phyloP scores from a whole-genome alignment of 2,329 filamentous ascomycete genomes.

The Pyricularia sp. region DNA sequence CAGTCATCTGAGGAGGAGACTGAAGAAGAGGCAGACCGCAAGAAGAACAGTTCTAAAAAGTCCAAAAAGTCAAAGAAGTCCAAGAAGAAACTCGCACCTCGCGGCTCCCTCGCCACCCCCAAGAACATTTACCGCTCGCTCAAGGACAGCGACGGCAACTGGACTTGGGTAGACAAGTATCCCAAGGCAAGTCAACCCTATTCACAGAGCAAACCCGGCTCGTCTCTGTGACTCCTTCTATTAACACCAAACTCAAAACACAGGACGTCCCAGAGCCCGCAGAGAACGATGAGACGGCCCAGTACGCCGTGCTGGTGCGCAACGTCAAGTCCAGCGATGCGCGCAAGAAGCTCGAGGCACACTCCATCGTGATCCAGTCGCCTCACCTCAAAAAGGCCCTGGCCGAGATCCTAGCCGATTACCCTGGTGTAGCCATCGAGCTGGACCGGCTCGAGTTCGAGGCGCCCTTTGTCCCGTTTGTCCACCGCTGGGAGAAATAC shows the following conservation, averaged over 20 bases:
- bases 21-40: background rate
- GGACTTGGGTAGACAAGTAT: slow-evolving; percentile 46
- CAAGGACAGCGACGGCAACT: slow-evolving; percentile 37
- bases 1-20: background rate
- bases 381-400: slow-evolving; percentile 50
- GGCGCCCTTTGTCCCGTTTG: slow-evolving; percentile 52
- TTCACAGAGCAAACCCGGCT: background rate
- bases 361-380: slow-evolving; percentile 56
- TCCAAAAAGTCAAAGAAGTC: slow-evolving; percentile 10
- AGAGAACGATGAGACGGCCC: slow-evolving; percentile 52
- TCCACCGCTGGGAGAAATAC: slow-evolving; percentile 53
- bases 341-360: slow-evolving; percentile 48
- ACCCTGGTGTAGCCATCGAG: slow-evolving; percentile 49
- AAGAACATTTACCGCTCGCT: slow-evolving; percentile 32
- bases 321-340: slow-evolving; percentile 49
- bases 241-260: background rate
- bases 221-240: no score
- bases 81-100: slow-evolving; percentile 14
- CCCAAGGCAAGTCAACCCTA: slow-evolving; percentile 25
- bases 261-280: slow-evolving; percentile 41
- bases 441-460: slow-evolving; percentile 52
- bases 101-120: slow-evolving; percentile 27
- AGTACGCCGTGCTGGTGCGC: slow-evolving; percentile 51
- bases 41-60: slow-evolving; percentile 5
- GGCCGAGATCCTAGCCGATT: slow-evolving; percentile 42